Base-by-base conservation (phyloP, 2,329 filamentous ascomycete species). In the Colletotrichum echinochloae region DNA sequence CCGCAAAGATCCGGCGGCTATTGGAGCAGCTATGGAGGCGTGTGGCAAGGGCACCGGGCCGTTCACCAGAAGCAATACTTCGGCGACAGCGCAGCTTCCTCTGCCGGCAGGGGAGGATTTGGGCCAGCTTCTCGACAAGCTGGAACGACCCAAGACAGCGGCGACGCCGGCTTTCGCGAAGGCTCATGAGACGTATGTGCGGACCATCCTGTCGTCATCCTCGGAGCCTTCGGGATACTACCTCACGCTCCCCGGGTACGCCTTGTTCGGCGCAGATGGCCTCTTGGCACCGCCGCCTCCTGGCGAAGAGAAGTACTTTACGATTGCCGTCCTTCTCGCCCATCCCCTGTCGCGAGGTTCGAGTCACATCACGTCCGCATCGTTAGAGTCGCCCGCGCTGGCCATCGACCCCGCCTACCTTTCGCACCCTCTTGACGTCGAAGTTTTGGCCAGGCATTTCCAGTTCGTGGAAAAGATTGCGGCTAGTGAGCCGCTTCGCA, bases 281-380 rank as follows among this genome's bases (percentile, higher is more conserved):
- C 60, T 48, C 28, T 72, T 70, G 69, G 72, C 63, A 18, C 35
- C 69, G 8, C 65, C 72, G 7, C 72, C 74, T 30, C 23, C 69
- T 28, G 73, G 66, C 23, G 60, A 71, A 12, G 65, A 71, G 30
- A 74, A 90, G 74, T 88, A 87, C 76, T 82, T 89, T 60, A 86
- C 87, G 18, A 81, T 87, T 69, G 86, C 86, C 72, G 83, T 85
- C 0, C 88, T 89, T 72, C 86, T 90, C 35, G 87, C 88, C 60
- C 90, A 91, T 64, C 89, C 90, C 0, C 86, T 89, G 73, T 88
- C 87, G 2, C 84, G 88, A 0, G 90, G 90, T 8, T 82, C 83
- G 44, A 85, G 89, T 68, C 90, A 91, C 79, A 88, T 91, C 72
- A 79, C 79, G 14, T 82, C 81, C 5, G 64, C 81, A 1, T 81